A percentile compares a stretch with the other conserved stretches of the same genome.
Conservation (phyloP, 352 stramenopile species). For the Globisporangium recalcitrans region DNA sequence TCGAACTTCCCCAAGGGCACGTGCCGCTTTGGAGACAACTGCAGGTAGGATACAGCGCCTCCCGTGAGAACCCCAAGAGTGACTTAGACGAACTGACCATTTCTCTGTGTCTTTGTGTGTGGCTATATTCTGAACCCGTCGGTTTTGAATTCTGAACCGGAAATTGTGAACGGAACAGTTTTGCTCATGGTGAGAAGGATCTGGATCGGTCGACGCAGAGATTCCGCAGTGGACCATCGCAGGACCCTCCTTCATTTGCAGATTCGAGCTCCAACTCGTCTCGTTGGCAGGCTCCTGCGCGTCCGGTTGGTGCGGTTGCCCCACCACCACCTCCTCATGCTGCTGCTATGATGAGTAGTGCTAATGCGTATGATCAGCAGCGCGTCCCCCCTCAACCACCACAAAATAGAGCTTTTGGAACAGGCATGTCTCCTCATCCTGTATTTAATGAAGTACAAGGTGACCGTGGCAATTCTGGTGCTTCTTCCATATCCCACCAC, state of each 20-base stretch:
- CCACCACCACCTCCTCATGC: not conserved
- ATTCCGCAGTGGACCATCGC: constrained; percentile 8
- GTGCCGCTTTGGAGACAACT: constrained; percentile 83
- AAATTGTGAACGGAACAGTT: constrained; percentile 32
- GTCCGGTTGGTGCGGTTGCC: not conserved
- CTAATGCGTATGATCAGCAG: constrained; percentile 23
- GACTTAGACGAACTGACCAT: not conserved
- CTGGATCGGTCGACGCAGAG: constrained; percentile 25
- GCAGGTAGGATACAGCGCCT: constrained; percentile 46
- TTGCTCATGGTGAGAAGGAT: constrained; percentile 77
- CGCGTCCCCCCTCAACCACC: constrained; percentile 10
- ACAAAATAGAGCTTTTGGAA: constrained; percentile 55
- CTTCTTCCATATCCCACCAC: constrained; percentile 46
- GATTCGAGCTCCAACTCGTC: constrained; percentile 3
- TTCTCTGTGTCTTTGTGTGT: not conserved
- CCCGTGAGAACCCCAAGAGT: not conserved
- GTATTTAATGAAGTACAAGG: constrained; percentile 60
- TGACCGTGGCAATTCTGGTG: constrained; percentile 35
- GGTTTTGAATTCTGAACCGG: not conserved
- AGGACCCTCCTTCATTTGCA: not conserved
- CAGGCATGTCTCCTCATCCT: constrained; percentile 28
- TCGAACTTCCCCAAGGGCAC: constrained; percentile 62
- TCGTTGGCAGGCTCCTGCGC: constrained; percentile 6
- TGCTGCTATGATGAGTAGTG: constrained; percentile 10
- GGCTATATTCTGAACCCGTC: not conserved